These are phyloP conservation scores for Chamaenerion angustifolium DNA, from an alignment of 345 rosid species.

Conservation along the genomic window DNA sequence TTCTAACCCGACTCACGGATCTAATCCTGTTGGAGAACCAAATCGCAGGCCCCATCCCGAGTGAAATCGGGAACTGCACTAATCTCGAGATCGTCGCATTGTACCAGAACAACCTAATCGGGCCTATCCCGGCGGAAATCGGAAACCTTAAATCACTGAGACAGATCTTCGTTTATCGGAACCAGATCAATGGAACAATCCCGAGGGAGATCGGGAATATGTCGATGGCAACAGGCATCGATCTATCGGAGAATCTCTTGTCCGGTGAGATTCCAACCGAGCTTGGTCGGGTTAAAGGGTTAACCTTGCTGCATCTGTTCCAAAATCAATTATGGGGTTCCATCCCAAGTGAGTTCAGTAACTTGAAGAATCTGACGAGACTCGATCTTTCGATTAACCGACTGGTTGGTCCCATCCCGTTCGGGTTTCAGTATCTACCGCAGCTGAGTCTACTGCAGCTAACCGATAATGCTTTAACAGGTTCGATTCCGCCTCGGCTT, in stretches of 20 bases:
- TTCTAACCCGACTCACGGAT: conserved; percentile 45
- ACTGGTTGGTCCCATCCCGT: conserved; percentile 63
- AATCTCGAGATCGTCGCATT: conserved; percentile 52
- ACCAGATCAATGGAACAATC: conserved; percentile 70
- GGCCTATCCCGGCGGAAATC: conserved; percentile 55
- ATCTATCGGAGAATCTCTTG: conserved; percentile 73
- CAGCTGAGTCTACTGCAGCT: conserved; percentile 71
- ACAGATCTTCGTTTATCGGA: conserved; percentile 69
- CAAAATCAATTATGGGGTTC: conserved; percentile 66
- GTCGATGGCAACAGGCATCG: conserved; percentile 53
- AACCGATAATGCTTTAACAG: conserved; percentile 54
- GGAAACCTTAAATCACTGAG: conserved; percentile 52
- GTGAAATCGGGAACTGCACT: conserved; percentile 65
- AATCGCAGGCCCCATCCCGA: conserved; percentile 51
- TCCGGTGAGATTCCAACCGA: conserved; percentile 65
- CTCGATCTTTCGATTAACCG: conserved; percentile 81
- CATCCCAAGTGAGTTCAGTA: conserved; percentile 57
- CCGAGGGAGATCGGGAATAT: conserved; percentile 76
- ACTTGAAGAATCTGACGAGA: conserved; percentile 50
- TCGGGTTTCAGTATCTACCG: conserved; percentile 54
- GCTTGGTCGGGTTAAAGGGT: conserved; percentile 45
- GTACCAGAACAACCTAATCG: conserved; percentile 56
- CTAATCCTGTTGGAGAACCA: conserved; percentile 64
- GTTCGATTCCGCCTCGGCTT: conserved; percentile 56
- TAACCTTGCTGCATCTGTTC: conserved; percentile 54